Conservation (phyloP, 768 basidiomycete species). For the Panaeolus cyanescens region DNA sequence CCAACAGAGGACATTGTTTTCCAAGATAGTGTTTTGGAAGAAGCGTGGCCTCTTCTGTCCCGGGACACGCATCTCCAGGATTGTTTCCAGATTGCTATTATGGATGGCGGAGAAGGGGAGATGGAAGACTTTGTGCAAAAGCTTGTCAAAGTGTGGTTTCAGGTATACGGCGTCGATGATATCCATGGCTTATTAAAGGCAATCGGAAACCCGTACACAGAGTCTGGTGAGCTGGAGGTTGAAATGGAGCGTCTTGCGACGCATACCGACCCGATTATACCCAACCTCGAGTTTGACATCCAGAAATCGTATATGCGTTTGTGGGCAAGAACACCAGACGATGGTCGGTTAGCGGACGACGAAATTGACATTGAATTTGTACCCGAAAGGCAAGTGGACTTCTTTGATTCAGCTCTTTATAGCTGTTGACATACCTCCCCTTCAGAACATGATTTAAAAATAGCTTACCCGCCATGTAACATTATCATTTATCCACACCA, state of each 20-base stretch:
- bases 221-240: constrained; percentile 13
- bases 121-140: constrained; percentile 12
- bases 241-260: neutral
- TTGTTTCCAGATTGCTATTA: constrained; percentile 16
- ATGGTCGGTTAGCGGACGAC: constrained; percentile 13
- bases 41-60: constrained; percentile 12
- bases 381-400: neutral
- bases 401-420: neutral
- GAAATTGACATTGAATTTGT: constrained; percentile 12
- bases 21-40: constrained; percentile 12
- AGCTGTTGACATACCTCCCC: neutral
- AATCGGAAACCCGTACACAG: constrained; percentile 8
- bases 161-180: constrained; percentile 14
- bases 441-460: neutral
- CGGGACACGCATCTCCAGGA: constrained; percentile 9
- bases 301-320: constrained; percentile 13
- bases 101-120: constrained; percentile 14
- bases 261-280: constrained; percentile 6
- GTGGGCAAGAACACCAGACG: constrained; percentile 14
- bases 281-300: constrained; percentile 11
- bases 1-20: constrained; percentile 4
- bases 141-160: constrained; percentile 14
- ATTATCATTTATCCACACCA: neutral
- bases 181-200: constrained; percentile 5
- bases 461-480: neutral